A percentile compares a stretch with the other conserved stretches of the same genome.
Evolutionary conservation across 2,329 filamentous ascomycete species (phyloP).

Genomic region (Curvularia verruculosa): DNA sequence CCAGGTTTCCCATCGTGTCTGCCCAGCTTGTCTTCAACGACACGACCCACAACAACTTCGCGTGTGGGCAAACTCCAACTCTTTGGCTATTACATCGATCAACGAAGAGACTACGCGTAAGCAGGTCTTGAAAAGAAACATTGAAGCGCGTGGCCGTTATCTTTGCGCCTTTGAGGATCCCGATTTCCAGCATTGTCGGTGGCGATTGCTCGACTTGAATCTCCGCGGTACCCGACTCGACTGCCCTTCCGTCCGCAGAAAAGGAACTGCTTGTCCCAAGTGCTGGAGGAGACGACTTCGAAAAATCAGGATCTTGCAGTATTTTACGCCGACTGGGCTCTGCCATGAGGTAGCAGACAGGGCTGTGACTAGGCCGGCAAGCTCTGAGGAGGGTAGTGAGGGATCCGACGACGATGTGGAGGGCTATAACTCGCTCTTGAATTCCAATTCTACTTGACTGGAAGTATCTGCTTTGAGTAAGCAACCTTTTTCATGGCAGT

Average conservation of each 20-base stretch:
- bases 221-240: constrained; percentile 29
- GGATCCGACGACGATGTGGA: constrained; percentile 34
- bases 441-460: constrained; percentile 6
- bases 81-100: constrained; percentile 21
- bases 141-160: constrained; percentile 31
- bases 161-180: constrained; percentile 35
- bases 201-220: constrained; percentile 35
- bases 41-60: constrained; percentile 36
- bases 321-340: constrained; percentile 36
- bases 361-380: constrained; percentile 23
- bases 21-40: constrained; percentile 32
- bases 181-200: constrained; percentile 32
- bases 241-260: constrained; percentile 27
- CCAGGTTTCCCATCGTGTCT: constrained; percentile 26
- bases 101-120: constrained; percentile 29
- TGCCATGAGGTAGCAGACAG: constrained; percentile 39
- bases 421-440: constrained; percentile 26
- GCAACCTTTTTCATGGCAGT: background rate
- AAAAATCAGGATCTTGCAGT: constrained; percentile 32
- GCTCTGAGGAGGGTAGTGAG: constrained; percentile 21
- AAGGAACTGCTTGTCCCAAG: constrained; percentile 31
- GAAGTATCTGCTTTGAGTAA: constrained; percentile 6
- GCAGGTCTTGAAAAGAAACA: constrained; percentile 28
- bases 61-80: constrained; percentile 24
- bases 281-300: constrained; percentile 34